A percentile compares a stretch with the other conserved stretches of the same genome.
These are phyloP conservation scores for Pseudozyma sp. DNA, from an alignment of 1,284 basidiomycete genomes.

Conservation along the genomic window DNA sequence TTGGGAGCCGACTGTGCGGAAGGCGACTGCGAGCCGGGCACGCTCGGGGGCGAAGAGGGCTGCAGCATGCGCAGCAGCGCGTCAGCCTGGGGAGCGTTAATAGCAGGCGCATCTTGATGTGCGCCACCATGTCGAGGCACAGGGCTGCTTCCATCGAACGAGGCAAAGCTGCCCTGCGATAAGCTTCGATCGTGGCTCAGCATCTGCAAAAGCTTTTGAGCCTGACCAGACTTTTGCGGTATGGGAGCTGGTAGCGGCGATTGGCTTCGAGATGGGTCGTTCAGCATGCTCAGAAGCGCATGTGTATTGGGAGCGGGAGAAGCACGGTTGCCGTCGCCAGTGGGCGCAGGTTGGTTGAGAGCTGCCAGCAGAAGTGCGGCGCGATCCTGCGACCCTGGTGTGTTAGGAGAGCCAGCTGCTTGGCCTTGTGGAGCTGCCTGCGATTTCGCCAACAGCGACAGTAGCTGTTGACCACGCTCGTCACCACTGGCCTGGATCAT, in stretches of 20 bases:
- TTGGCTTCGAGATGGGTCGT: slow-evolving; percentile 42
- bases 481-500: slow-evolving; percentile 55
- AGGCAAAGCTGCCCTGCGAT: slow-evolving; percentile 43
- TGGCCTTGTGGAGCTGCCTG: slow-evolving; percentile 21
- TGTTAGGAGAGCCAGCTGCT: slow-evolving; percentile 1
- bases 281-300: slow-evolving; percentile 46
- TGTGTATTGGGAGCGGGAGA: slow-evolving; percentile 4
- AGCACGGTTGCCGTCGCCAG: slow-evolving; percentile 1
- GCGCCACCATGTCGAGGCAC: slow-evolving; percentile 7
- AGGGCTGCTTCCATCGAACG: slow-evolving; percentile 22
- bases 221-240: slow-evolving; percentile 54
- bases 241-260: slow-evolving; percentile 58
- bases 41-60: slow-evolving; percentile 15
- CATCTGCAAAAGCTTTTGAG: slow-evolving; percentile 56
- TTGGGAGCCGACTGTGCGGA: slow-evolving; percentile 23
- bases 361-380: slow-evolving; percentile 36
- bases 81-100: slow-evolving; percentile 25
- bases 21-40: slow-evolving; percentile 15
- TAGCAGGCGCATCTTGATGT: slow-evolving; percentile 17
- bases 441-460: slow-evolving; percentile 41
- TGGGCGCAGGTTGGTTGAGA: slow-evolving; percentile 22
- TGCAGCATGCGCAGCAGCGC: slow-evolving; percentile 43
- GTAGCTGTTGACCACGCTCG: slow-evolving; percentile 48
- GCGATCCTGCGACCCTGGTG: slow-evolving; percentile 24
- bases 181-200: slow-evolving; percentile 44